Evolutionary conservation across 1,284 basidiomycete genomes (phyloP).

Genomic region (Ceratobasidium sp.): DNA sequence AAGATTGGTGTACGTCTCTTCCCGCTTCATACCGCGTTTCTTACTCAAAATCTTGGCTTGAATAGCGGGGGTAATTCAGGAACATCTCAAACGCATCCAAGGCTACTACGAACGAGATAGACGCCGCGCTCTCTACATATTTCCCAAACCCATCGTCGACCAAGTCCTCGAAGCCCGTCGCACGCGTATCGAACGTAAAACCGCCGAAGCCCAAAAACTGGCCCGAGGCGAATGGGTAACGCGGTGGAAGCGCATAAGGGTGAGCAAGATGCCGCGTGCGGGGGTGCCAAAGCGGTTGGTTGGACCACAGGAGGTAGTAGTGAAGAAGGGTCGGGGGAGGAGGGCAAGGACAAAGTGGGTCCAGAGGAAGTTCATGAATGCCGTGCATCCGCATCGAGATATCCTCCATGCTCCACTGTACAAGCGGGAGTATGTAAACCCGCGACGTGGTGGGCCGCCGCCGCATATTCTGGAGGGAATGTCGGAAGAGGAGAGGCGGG

Average conservation of each 20-base stretch:
- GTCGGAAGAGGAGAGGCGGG: slow-evolving; percentile 59
- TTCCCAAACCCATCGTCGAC: slow-evolving; percentile 62
- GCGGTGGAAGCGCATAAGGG: slow-evolving; percentile 10
- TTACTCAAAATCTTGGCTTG: slow-evolving; percentile 2
- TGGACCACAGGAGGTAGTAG: slow-evolving; percentile 61
- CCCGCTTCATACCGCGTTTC: background rate
- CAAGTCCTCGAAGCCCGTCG: slow-evolving; percentile 65
- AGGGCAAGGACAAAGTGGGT: slow-evolving; percentile 53
- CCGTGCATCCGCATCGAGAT: slow-evolving; percentile 32
- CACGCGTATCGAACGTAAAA: slow-evolving; percentile 70
- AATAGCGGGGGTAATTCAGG: slow-evolving; percentile 50
- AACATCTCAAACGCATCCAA: slow-evolving; percentile 52
- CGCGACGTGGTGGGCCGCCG: slow-evolving; percentile 59
- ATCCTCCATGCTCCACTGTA: slow-evolving; percentile 21
- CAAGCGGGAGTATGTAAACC: slow-evolving; percentile 8
- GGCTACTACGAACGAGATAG: slow-evolving; percentile 57
- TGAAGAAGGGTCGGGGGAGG: slow-evolving; percentile 61
- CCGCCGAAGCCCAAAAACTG: slow-evolving; percentile 49
- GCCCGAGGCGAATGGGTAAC: slow-evolving; percentile 36
- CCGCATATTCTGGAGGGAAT: slow-evolving; percentile 67
- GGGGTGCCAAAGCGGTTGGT: slow-evolving; percentile 69
- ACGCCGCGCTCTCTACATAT: slow-evolving; percentile 59
- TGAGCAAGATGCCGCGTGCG: slow-evolving; percentile 56
- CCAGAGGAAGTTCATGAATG: background rate
- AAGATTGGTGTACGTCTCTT: slow-evolving; percentile 58